Base-by-base conservation (phyloP, 176 grass and related monocot genomes). In the Zea luxurians region DNA sequence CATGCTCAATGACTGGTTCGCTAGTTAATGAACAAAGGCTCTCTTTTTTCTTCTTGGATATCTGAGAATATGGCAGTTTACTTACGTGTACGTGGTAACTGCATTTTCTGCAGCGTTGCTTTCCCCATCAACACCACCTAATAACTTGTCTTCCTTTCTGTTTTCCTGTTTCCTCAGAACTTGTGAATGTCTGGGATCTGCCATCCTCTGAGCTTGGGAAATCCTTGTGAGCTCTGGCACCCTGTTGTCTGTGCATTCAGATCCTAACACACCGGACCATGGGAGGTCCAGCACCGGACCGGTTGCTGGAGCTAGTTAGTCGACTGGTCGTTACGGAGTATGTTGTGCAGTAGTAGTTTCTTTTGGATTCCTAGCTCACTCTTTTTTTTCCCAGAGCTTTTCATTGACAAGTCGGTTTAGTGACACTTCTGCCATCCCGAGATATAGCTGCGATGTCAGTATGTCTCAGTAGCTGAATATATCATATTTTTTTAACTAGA, bases 271-370 rank as follows among this genome's bases (percentile, higher is more conserved):
- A 40, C 38, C 38, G 38, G 38, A 40, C 38, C 38, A 40, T 40
- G 38, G 38, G 38, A 40, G 4, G 38, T 40, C 38, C 2, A n/a
- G 38, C 38, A 40, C 38, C 38, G 4, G 38, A 40, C 38, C 38
- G 38, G 1, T 40, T 2, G 38, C 38, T 27, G 27, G 27, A 27
- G 27, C 27, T 27, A 27, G 27, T 40, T 44, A 38, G 52, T 52
- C 68, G 52, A 52, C 35, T 13, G 42, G 47, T 60, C 74, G 66
- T 44, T 77, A 27, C 27, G 27, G 27, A 27, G 74, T 80, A 75
- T 86, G 77, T 46, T 86, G 64, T 74, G 63, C 50, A 27, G 52
- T 81, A 63, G 69, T 68, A 74, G 12, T 73, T 17, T 17, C 13
- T 41, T 37, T 75, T 62, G 69, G 84, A 74, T 60, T 37, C n/a